A percentile compares a stretch with the other conserved stretches of the same genome.
phyloP scores from a whole-genome alignment of 805 yeast species.

The Diddensiella santjacobensis region DNA sequence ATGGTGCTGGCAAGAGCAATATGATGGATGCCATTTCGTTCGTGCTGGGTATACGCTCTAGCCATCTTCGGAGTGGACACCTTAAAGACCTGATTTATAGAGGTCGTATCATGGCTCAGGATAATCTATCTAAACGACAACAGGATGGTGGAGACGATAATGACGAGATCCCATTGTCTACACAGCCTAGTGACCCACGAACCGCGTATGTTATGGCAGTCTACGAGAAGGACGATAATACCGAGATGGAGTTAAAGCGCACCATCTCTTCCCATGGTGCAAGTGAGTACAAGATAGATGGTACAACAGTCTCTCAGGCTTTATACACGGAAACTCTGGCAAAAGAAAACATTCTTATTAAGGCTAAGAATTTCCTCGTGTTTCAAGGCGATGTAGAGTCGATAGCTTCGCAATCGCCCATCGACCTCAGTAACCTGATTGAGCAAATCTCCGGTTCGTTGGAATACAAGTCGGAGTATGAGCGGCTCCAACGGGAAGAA shows the following conservation, averaged over 20 bases:
- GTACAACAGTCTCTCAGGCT: conserved; percentile 52
- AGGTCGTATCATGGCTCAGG: conserved; percentile 44
- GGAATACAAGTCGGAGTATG: conserved; percentile 66
- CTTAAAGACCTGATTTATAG: conserved; percentile 78
- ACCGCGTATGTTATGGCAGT: conserved; percentile 75
- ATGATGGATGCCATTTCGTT: conserved; percentile 97
- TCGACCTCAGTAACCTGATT: conserved; percentile 65
- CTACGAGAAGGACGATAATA: conserved; percentile 61
- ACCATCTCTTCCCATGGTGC: conserved; percentile 49
- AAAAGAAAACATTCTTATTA: conserved; percentile 75
- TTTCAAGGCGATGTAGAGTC: conserved; percentile 97
- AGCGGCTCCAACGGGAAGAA: conserved; percentile 50
- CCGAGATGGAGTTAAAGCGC: conserved; percentile 58
- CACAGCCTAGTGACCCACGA: conserved; percentile 37
- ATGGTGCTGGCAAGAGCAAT: conserved; percentile 96
- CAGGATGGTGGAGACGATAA: conserved; percentile 28
- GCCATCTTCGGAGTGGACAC: conserved; percentile 69
- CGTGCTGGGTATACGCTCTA: conserved; percentile 78
- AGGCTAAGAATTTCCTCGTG: conserved; percentile 87
- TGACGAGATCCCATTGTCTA: conserved; percentile 24
- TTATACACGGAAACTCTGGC: conserved; percentile 67
- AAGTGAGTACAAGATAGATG: conserved; percentile 67
- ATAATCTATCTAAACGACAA: conserved; percentile 21
- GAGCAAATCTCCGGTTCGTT: conserved; percentile 83
- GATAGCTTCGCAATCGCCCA: conserved; percentile 81